These are phyloP conservation scores for Phaeoacremonium minimum DNA, from an alignment of 2,329 filamentous ascomycete species.

Conservation along the genomic window DNA sequence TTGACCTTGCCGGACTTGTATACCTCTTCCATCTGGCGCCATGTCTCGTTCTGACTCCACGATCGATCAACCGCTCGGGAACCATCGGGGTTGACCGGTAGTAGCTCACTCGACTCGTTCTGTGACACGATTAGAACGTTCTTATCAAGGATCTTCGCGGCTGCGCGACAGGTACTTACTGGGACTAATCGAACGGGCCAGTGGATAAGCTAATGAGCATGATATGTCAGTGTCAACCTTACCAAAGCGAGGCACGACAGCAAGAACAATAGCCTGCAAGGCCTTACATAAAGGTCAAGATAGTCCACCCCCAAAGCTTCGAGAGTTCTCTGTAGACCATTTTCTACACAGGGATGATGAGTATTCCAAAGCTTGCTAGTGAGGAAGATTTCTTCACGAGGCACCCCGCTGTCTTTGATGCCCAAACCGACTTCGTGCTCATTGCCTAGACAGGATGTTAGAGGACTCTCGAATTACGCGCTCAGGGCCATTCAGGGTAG, in stretches of 20 bases:
- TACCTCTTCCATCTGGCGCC: constrained; percentile 3
- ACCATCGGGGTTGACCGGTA: constrained; percentile 16
- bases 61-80: constrained; percentile 18
- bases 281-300: constrained; percentile 34
- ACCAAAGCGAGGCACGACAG: neutral
- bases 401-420: constrained; percentile 37
- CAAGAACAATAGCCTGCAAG: neutral
- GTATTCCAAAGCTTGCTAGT: constrained; percentile 63
- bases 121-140: neutral
- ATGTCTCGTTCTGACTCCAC: constrained; percentile 3
- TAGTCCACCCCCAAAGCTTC: constrained; percentile 38
- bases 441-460: constrained; percentile 26
- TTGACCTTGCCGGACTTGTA: constrained; percentile 9
- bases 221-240: neutral
- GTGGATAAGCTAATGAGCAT: constrained; percentile 30
- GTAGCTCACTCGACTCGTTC: constrained; percentile 9
- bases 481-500: neutral
- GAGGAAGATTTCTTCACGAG: constrained; percentile 42
- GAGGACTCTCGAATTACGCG: constrained; percentile 16
- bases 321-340: constrained; percentile 37
- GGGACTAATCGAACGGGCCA: constrained; percentile 30
- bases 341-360: constrained; percentile 45
- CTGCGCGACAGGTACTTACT: neutral
- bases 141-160: neutral
- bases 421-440: constrained; percentile 45